Evolutionary conservation across 202 grass and related monocot genomes (phyloP).

Genomic region (Carex arenaria): DNA sequence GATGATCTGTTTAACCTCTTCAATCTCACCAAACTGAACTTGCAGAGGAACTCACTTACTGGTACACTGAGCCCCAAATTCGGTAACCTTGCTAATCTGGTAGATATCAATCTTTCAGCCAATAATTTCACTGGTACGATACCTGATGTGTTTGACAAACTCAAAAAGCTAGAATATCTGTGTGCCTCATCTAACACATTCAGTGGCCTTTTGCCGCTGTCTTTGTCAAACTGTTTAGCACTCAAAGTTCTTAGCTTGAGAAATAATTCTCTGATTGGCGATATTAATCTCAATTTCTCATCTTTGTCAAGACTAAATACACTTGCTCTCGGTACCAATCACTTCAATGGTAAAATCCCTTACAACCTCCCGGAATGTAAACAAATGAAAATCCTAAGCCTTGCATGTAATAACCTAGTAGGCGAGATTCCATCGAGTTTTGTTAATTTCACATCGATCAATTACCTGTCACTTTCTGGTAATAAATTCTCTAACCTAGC

Average conservation of each 20-base stretch:
- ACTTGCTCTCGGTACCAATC: slow-evolving; percentile 63
- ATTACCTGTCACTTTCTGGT: too few species aligned
- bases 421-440: too few species aligned
- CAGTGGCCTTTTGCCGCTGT: slow-evolving; percentile 58
- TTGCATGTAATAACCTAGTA: too few species aligned
- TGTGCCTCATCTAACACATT: slow-evolving; percentile 46
- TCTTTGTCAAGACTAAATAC: slow-evolving; percentile 40
- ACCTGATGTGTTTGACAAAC: slow-evolving; percentile 52
- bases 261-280: slow-evolving; percentile 69
- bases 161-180: slow-evolving; percentile 46
- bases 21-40: slow-evolving; percentile 31
- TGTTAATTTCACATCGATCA: too few species aligned
- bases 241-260: slow-evolving; percentile 60
- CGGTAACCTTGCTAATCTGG: slow-evolving; percentile 64
- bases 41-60: slow-evolving; percentile 57
- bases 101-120: slow-evolving; percentile 53
- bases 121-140: slow-evolving; percentile 62
- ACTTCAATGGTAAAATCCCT: slow-evolving; percentile 52
- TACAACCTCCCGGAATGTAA: slow-evolving; percentile 25
- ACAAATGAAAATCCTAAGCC: slow-evolving; percentile 27
- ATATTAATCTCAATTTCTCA: slow-evolving; percentile 40
- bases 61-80: slow-evolving; percentile 36
- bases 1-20: slow-evolving; percentile 55
- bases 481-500: too few species aligned
- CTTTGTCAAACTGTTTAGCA: slow-evolving; percentile 46